Evolutionary conservation across 2,329 filamentous ascomycete genomes (phyloP).

Genomic region (Epichloe glyceriae): DNA sequence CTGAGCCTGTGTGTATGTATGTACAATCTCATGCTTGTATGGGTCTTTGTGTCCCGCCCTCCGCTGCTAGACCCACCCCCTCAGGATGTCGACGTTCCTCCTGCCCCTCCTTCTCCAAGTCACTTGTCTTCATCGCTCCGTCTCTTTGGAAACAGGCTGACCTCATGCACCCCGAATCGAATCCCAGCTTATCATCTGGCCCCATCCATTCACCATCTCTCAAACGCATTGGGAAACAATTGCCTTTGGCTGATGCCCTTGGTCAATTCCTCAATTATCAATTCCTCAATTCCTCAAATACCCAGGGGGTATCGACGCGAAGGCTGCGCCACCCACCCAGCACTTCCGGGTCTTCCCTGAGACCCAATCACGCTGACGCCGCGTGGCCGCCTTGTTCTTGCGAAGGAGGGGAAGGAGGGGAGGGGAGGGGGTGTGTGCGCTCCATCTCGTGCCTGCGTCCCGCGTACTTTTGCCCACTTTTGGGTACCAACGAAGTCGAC

Average conservation of each 20-base stretch:
- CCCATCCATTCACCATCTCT: background rate
- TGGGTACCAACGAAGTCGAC: slow-evolving; percentile 5
- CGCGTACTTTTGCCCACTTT: slow-evolving; percentile 3
- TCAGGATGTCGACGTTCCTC: background rate
- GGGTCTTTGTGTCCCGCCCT: background rate
- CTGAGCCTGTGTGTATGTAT: too few relatives aligned
- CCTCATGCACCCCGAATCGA: background rate
- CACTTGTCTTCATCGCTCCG: background rate
- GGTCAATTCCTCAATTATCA: background rate
- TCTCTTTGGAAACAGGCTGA: too few relatives aligned
- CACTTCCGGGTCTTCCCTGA: background rate
- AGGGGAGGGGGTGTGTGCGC: background rate
- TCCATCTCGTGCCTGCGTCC: slow-evolving; percentile 3
- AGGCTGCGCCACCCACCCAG: background rate
- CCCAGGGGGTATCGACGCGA: background rate
- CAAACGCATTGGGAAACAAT: too few relatives aligned
- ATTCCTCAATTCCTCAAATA: background rate
- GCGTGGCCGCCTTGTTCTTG: background rate
- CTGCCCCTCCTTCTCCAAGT: background rate
- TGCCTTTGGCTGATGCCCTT: background rate
- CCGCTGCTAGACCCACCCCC: background rate
- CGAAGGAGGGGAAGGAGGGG: background rate
- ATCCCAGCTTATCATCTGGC: background rate
- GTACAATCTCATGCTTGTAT: background rate
- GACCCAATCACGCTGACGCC: background rate